Conservation (phyloP, 768 basidiomycete species). For the Mycena vitilis region DNA sequence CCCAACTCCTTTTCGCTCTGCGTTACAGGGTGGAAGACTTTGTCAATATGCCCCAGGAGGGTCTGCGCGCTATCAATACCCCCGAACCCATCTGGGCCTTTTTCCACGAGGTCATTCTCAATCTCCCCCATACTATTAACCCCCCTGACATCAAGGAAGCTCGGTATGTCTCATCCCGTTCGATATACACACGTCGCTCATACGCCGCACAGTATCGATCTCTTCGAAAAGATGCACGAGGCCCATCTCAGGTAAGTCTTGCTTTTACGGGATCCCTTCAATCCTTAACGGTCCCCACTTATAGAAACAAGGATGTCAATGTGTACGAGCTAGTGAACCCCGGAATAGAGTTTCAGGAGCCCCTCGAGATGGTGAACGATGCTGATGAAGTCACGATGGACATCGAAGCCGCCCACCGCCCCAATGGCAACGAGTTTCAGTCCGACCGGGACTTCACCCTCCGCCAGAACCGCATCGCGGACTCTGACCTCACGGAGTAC, state of each 20-base stretch:
- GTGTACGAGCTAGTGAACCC: slow-evolving; percentile 24
- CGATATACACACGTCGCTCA: neutral
- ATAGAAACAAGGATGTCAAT: neutral
- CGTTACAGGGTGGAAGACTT: slow-evolving; percentile 18
- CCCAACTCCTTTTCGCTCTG: slow-evolving; percentile 12
- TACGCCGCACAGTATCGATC: neutral
- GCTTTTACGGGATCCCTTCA: no score
- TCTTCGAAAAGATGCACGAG: slow-evolving; percentile 2
- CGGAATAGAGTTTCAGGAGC: slow-evolving; percentile 8
- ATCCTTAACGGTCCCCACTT: neutral
- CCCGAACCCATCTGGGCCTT: slow-evolving; percentile 12
- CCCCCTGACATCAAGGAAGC: slow-evolving; percentile 3
- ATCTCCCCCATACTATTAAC: slow-evolving; percentile 3
- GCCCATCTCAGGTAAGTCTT: slow-evolving; percentile 1
- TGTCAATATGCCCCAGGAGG: neutral
- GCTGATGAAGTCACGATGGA: no score
- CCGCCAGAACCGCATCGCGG: neutral
- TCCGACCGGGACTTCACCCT: neutral
- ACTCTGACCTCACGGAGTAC: slow-evolving; percentile 13
- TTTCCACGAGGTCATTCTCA: slow-evolving; percentile 12
- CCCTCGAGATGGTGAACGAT: neutral
- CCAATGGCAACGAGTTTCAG: slow-evolving; percentile 2
- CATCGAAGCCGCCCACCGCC: neutral
- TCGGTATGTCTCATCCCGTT: slow-evolving; percentile 1
- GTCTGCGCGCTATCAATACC: neutral